phyloP scores from a whole-genome alignment of 345 rosid species.

The Syzygium aqueum region DNA sequence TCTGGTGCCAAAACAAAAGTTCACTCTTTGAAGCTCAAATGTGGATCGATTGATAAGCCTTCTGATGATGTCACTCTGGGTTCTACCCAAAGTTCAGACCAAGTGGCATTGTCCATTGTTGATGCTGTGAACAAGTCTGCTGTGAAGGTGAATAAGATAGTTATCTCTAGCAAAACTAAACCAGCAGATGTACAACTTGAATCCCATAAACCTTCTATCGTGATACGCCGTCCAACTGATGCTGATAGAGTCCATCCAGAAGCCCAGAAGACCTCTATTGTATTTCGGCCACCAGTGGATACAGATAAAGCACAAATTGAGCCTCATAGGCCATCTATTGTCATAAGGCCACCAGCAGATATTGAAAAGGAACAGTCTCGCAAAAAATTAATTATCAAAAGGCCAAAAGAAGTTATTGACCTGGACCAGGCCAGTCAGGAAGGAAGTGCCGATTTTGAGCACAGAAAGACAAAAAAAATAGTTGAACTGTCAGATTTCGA shows the following conservation, averaged over 20 bases:
- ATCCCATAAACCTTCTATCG: conserved; percentile 47
- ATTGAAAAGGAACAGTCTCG: conserved; percentile 56
- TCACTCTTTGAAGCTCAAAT: conserved; percentile 68
- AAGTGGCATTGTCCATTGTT: conserved; percentile 29
- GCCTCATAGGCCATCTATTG: conserved; percentile 59
- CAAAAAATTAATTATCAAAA: conserved; percentile 73
- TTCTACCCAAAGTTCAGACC: conserved; percentile 44
- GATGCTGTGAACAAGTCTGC: conserved; percentile 43
- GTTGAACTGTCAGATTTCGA: conserved; percentile 67
- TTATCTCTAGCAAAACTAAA: conserved; percentile 61
- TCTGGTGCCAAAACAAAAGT: conserved; percentile 39
- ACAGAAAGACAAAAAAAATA: conserved; percentile 73
- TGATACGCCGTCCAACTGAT: conserved; percentile 46
- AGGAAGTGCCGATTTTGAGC: conserved; percentile 49
- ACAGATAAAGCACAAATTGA: conserved; percentile 50
- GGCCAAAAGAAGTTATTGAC: conserved; percentile 63
- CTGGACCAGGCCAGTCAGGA: conserved; percentile 68
- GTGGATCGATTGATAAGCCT: conserved; percentile 41
- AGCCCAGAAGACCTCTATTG: conserved; percentile 44
- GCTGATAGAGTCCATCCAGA: conserved; percentile 47
- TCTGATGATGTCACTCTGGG: conserved; percentile 42
- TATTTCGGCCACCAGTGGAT: conserved; percentile 52
- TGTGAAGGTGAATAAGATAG: conserved; percentile 56
- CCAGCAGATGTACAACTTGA: conserved; percentile 47
- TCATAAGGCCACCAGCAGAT: conserved; percentile 73